A percentile compares a stretch with the other conserved stretches of the same genome.
These are phyloP conservation scores for Geosmithia flava DNA, from an alignment of 2,329 filamentous ascomycete genomes.

Conservation along the genomic window DNA sequence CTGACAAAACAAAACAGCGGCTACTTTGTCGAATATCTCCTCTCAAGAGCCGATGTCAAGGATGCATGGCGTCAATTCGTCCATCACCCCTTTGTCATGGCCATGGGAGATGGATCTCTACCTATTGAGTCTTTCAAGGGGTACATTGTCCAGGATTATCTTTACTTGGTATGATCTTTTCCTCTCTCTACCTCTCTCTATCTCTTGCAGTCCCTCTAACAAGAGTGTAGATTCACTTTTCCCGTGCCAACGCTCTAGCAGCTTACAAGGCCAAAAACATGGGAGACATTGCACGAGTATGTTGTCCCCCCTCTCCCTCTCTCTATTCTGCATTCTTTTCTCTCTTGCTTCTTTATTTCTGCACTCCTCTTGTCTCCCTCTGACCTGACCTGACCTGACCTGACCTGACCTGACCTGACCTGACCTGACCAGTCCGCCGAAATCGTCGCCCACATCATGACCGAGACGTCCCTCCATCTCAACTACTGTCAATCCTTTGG, in stretches of 20 bases:
- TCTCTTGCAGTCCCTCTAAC: background rate
- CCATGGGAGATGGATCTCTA: conserved; percentile 63
- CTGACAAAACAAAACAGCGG: conserved; percentile 34
- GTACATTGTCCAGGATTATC: conserved; percentile 85
- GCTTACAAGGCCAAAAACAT: conserved; percentile 73
- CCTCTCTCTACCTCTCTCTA: background rate
- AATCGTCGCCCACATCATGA: conserved; percentile 65
- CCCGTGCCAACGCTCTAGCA: conserved; percentile 72
- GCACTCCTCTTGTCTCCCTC: background rate
- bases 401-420: too few relatives aligned
- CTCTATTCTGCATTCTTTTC: background rate
- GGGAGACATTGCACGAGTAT: conserved; percentile 57
- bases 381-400: too few relatives aligned
- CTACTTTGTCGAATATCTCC: conserved; percentile 71
- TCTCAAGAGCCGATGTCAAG: conserved; percentile 63
- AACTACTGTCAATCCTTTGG: conserved; percentile 75
- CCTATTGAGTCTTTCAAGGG: conserved; percentile 69
- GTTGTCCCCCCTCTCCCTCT: conserved; percentile 7
- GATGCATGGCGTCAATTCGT: conserved; percentile 64
- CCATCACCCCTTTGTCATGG: conserved; percentile 71
- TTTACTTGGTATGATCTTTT: conserved; percentile 57
- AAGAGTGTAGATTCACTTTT: conserved; percentile 59
- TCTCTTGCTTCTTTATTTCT: background rate
- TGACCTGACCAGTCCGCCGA: conserved; percentile 20
- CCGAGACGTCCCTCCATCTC: conserved; percentile 72